phyloP scores from a whole-genome alignment of 495 filamentous ascomycete genomes.

The Massariosphaeria phaeospora region DNA sequence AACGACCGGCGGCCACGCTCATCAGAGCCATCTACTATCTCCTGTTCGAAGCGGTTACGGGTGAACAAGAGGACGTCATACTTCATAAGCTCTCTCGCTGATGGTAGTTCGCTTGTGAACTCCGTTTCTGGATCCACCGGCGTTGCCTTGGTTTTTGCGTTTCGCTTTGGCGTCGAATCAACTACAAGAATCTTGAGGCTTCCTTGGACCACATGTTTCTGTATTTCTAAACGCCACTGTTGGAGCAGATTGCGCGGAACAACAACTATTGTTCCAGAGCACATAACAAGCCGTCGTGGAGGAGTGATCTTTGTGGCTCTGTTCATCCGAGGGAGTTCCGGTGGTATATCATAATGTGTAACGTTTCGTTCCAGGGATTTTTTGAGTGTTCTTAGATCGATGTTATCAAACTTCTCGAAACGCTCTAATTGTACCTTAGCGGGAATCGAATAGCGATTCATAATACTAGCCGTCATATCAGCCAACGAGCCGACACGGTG shows the following conservation, averaged over 20 bases:
- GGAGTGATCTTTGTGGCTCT: slow-evolving; percentile 38
- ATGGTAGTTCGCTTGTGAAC: slow-evolving; percentile 53
- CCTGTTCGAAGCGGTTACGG: slow-evolving; percentile 63
- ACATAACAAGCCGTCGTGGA: slow-evolving; percentile 55
- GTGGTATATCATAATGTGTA: slow-evolving; percentile 43
- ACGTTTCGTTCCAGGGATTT: slow-evolving; percentile 52
- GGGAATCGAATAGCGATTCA: slow-evolving; percentile 44
- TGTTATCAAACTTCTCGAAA: slow-evolving; percentile 35
- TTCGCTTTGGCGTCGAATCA: slow-evolving; percentile 26
- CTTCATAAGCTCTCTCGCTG: slow-evolving; percentile 52
- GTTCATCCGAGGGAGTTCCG: slow-evolving; percentile 43
- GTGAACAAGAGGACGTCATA: slow-evolving; percentile 82
- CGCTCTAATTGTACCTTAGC: slow-evolving; percentile 60
- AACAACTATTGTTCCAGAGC: slow-evolving; percentile 63
- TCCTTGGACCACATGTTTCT: slow-evolving; percentile 57
- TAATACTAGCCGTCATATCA: slow-evolving; percentile 16
- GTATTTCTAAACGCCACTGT: slow-evolving; percentile 64
- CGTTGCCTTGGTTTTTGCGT: not conserved
- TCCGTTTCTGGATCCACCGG: slow-evolving; percentile 14
- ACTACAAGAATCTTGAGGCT: slow-evolving; percentile 62
- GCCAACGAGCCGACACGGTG: slow-evolving; percentile 18
- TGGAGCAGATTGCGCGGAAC: slow-evolving; percentile 64
- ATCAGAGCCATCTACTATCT: slow-evolving; percentile 43
- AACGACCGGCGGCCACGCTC: slow-evolving; percentile 36
- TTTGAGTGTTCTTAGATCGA: slow-evolving; percentile 48